Evolutionary conservation across 805 yeast species (phyloP).

Genomic region (Hanseniaspora valbyensis): DNA sequence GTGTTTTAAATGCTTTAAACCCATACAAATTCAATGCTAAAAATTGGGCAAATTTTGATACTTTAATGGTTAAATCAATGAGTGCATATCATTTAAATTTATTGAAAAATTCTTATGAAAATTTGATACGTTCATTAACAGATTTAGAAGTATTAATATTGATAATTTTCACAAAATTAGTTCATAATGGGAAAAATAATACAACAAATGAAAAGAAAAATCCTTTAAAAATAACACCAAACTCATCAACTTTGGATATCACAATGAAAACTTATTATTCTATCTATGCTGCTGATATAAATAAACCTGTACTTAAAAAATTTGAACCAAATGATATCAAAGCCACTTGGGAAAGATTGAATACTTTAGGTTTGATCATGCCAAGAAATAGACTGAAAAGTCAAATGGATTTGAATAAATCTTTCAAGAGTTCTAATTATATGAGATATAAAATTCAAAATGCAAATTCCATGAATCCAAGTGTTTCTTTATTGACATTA

Average conservation of each 20-base stretch:
- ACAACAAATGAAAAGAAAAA: neutral
- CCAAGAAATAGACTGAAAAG: slow-evolving; percentile 37
- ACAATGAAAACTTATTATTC: neutral
- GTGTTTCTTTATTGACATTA: slow-evolving; percentile 41
- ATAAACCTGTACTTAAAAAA: neutral
- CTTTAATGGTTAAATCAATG: neutral
- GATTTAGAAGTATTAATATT: slow-evolving; percentile 61
- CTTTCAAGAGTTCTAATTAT: slow-evolving; percentile 32
- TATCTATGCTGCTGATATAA: neutral
- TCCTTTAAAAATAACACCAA: neutral
- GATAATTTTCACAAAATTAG: slow-evolving; percentile 27
- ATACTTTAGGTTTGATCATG: slow-evolving; percentile 42
- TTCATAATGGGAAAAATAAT: neutral
- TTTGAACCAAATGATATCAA: slow-evolving; percentile 35
- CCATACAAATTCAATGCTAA: neutral
- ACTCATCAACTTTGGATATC: neutral
- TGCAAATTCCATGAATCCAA: slow-evolving; percentile 37
- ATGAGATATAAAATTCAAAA: slow-evolving; percentile 31
- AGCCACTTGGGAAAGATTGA: slow-evolving; percentile 65
- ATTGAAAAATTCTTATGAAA: slow-evolving; percentile 21
- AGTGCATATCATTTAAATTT: slow-evolving; percentile 27
- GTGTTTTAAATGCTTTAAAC: slow-evolving; percentile 15
- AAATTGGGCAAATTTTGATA: neutral
- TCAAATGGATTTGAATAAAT: slow-evolving; percentile 32
- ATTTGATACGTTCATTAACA: slow-evolving; percentile 38